These are phyloP conservation scores for Botrytis hyacinthi DNA, from an alignment of 2,329 filamentous ascomycete genomes.

Conservation along the genomic window DNA sequence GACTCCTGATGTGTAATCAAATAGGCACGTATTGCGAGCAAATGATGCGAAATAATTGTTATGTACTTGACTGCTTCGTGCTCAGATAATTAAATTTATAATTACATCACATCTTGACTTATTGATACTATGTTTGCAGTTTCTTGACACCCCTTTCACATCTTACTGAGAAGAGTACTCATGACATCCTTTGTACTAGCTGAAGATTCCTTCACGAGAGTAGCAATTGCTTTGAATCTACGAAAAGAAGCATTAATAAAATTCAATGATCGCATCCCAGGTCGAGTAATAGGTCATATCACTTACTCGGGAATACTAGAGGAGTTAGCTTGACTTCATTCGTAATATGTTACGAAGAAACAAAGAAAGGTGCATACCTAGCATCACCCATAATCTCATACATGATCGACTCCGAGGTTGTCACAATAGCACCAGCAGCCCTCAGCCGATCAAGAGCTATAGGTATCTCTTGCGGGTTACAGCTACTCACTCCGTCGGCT, in stretches of 20 bases:
- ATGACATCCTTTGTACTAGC: slow-evolving; percentile 68
- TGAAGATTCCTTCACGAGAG: slow-evolving; percentile 74
- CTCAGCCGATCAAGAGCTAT: slow-evolving; percentile 76
- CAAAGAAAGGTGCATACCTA: slow-evolving; percentile 26
- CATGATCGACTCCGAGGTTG: slow-evolving; percentile 83
- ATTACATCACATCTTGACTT: neutral
- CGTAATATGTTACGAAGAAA: neutral
- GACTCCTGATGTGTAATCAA: slow-evolving; percentile 16
- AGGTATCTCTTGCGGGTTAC: slow-evolving; percentile 76
- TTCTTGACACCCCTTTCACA: slow-evolving; percentile 32
- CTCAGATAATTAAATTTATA: neutral
- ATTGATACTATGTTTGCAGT: neutral
- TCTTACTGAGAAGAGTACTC: slow-evolving; percentile 62
- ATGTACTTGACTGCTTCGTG: neutral
- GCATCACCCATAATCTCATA: slow-evolving; percentile 91
- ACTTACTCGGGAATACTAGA: slow-evolving; percentile 54
- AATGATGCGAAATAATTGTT: neutral
- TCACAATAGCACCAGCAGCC: slow-evolving; percentile 73
- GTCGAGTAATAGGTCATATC: neutral
- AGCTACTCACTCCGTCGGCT: slow-evolving; percentile 85
- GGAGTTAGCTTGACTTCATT: neutral
- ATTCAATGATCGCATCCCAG: neutral
- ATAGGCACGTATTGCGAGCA: neutral
- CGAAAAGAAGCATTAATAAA: neutral
- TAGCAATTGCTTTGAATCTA: slow-evolving; percentile 63